Base-by-base conservation (phyloP, 163 green algal genomes). In the Chlamydomonas reinhardtii region DNA sequence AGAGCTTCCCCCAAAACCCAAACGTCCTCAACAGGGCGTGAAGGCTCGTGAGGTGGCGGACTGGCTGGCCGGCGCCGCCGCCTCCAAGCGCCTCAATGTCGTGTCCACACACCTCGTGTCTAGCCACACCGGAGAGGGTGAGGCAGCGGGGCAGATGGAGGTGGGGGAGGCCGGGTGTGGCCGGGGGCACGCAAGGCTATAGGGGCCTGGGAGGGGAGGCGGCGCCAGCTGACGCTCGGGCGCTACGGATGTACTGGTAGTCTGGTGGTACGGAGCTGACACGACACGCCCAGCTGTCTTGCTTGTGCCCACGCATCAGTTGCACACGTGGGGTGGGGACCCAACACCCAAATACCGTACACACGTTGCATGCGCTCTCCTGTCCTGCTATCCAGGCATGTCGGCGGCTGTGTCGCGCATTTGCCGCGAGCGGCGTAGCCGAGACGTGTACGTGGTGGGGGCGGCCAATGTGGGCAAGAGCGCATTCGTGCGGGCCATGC, bases 401-500 rank as follows among this genome's bases (percentile, higher is more conserved):
- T 74, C 87, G 0, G 83, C 75, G 11, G 92, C 74, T 6, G 89
- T 88, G 3, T 61, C 81, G n/a, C 91, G 90, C 75, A 76, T 95
- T 31, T 90, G 87, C 68, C 66, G 83, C 3, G 92, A 95, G 88
- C 89, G 96, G 73, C 92, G 93, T 84, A 97, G 96, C 3, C 91
- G 97, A 14, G 95, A 99, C 83, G 96, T 99, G 71, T 98, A 96
- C 83, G 95, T 99, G 15, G 86, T 99, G 34, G 97, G 97, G 2
- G 95, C 97, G 0, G 97, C 97, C 43, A 99, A 99, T 86, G 97
- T 99, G 29, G 97, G 97, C 81, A 99, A 99, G 92, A 97, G 92
- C 25, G 96, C 97, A 4, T 99, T 99, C 88, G 94, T 99, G 27
- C 90, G 93, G 37, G 94, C 96, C 0, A 88, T 98, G 73, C 93